Evolutionary conservation across 768 basidiomycete species (phyloP).

Genomic region (Leccinum broughii): DNA sequence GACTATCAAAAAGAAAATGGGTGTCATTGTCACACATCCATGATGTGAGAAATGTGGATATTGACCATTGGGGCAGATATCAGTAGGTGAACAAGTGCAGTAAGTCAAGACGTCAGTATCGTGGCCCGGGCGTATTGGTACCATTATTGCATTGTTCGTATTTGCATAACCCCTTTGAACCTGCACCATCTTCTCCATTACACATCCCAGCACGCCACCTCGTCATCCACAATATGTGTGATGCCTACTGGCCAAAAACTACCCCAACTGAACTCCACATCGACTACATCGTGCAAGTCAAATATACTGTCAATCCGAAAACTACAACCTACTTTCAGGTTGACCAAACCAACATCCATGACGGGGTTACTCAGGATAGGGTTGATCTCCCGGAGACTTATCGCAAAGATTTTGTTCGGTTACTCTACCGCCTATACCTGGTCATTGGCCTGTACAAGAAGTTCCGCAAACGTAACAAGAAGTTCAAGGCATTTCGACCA

Average conservation of each 20-base stretch:
- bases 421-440: not conserved
- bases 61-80: not conserved
- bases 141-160: too few species aligned
- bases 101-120: not conserved
- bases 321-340: not conserved
- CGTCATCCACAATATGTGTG: not conserved
- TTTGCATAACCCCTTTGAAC: not conserved
- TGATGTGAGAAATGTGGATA: not conserved
- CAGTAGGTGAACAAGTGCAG: not conserved
- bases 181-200: not conserved
- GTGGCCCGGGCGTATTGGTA: too few species aligned
- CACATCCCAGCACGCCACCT: not conserved
- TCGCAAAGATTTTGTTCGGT: not conserved
- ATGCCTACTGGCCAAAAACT: not conserved
- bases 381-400: not conserved
- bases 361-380: not conserved
- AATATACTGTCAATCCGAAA: not conserved
- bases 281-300: not conserved
- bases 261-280: not conserved
- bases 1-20: slow-evolving; percentile 2
- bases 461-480: not conserved
- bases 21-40: not conserved
- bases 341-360: not conserved
- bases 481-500: not conserved
- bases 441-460: not conserved